These are phyloP conservation scores for Hippophae tibetana DNA, from an alignment of 306 rosid species.

Conservation along the genomic window DNA sequence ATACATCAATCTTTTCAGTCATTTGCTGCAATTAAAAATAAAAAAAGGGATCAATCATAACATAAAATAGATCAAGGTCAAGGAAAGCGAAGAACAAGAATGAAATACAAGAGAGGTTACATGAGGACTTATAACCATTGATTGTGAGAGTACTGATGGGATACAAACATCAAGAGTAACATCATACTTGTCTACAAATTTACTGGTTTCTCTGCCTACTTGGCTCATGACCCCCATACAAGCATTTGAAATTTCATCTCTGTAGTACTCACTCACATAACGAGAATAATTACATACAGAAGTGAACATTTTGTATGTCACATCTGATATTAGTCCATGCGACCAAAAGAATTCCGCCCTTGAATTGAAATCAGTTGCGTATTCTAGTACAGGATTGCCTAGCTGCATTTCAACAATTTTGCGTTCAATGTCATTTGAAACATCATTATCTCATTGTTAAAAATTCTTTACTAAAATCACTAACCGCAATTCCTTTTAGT, in stretches of 20 bases:
- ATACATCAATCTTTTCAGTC: slow-evolving; percentile 39
- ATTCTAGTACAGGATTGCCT: slow-evolving; percentile 53
- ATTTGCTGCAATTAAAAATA: slow-evolving; percentile 24
- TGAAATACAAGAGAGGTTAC: slow-evolving; percentile 8
- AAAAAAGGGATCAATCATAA: background rate
- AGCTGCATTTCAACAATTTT: slow-evolving; percentile 22
- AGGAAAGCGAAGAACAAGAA: background rate
- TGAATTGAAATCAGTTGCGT: slow-evolving; percentile 43
- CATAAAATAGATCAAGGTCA: background rate
- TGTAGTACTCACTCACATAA: slow-evolving; percentile 40
- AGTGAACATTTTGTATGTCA: slow-evolving; percentile 41
- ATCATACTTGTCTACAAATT: slow-evolving; percentile 53
- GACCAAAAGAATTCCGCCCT: slow-evolving; percentile 58
- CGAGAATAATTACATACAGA: slow-evolving; percentile 46
- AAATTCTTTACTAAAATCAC: slow-evolving; percentile 6
- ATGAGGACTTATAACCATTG: slow-evolving; percentile 38
- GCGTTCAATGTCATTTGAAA: background rate
- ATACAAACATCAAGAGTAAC: slow-evolving; percentile 58
- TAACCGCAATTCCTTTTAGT: slow-evolving; percentile 51
- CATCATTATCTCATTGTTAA: background rate
- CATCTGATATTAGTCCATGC: slow-evolving; percentile 50
- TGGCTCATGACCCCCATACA: slow-evolving; percentile 49
- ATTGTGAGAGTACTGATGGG: slow-evolving; percentile 41
- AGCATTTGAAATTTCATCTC: slow-evolving; percentile 35
- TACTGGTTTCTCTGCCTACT: slow-evolving; percentile 50